Evolutionary conservation across 371 early-diverging fungal species (phyloP).

Genomic region (Paraphysoderma sedebokerense): DNA sequence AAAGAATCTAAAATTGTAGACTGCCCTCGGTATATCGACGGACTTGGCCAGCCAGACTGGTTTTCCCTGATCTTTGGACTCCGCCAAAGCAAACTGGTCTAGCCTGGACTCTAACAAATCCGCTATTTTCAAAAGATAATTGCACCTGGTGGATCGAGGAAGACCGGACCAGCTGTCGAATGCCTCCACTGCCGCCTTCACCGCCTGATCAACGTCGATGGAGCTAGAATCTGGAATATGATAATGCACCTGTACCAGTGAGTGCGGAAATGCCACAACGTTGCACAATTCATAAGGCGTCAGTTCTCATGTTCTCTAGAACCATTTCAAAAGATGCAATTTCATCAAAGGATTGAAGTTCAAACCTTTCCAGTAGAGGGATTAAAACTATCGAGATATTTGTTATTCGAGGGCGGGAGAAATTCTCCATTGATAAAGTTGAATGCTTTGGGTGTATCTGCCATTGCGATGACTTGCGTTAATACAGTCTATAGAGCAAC

Average conservation of each 20-base stretch:
- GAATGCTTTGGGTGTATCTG: background rate
- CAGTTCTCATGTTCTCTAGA: background rate
- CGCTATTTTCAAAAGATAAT: constrained; percentile 33
- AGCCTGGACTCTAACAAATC: constrained; percentile 32
- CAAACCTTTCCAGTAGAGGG: constrained; percentile 29
- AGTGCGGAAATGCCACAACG: background rate
- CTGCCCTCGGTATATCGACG: constrained; percentile 49
- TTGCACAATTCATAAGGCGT: background rate
- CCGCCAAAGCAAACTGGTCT: constrained; percentile 27
- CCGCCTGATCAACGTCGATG: constrained; percentile 43
- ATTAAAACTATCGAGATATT: constrained; percentile 36
- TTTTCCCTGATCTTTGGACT: constrained; percentile 46
- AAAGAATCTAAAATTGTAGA: constrained; percentile 51
- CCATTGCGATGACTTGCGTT: background rate
- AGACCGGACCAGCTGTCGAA: constrained; percentile 44
- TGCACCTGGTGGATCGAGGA: constrained; percentile 21
- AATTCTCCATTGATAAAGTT: constrained; percentile 47
- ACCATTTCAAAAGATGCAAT: background rate
- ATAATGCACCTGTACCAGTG: constrained; percentile 20
- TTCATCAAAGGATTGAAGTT: background rate
- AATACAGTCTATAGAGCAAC: constrained; percentile 5
- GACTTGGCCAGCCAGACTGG: constrained; percentile 31
- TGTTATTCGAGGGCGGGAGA: constrained; percentile 16
- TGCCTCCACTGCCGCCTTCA: constrained; percentile 37
- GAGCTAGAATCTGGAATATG: constrained; percentile 38